A percentile compares a stretch with the other conserved stretches of the same genome.
Evolutionary conservation across 495 filamentous ascomycete genomes (phyloP).

Genomic region (Xylaria longipes): DNA sequence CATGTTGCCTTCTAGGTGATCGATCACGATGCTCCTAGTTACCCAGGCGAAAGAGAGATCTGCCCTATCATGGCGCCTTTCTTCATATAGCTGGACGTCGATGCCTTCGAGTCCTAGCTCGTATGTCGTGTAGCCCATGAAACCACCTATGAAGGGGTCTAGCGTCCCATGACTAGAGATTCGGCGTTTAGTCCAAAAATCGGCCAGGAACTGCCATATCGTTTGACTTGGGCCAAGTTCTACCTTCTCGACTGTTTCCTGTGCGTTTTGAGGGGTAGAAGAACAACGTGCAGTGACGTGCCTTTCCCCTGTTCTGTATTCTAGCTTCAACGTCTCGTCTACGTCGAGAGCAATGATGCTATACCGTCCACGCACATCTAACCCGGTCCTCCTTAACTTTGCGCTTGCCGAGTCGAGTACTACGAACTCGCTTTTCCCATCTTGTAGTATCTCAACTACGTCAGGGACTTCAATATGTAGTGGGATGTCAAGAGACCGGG

Average conservation of each 20-base stretch:
- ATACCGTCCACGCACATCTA: slow-evolving; percentile 63
- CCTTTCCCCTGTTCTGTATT: slow-evolving; percentile 56
- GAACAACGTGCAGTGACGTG: slow-evolving; percentile 39
- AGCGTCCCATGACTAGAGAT: slow-evolving; percentile 44
- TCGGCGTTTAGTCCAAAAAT: slow-evolving; percentile 60
- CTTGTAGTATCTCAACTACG: slow-evolving; percentile 55
- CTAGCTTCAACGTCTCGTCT: slow-evolving; percentile 56
- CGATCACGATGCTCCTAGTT: slow-evolving; percentile 79
- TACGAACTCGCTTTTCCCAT: slow-evolving; percentile 50
- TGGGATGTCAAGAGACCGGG: slow-evolving; percentile 41
- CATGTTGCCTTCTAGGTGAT: slow-evolving; percentile 66
- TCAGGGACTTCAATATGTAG: slow-evolving; percentile 50
- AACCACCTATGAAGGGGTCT: slow-evolving; percentile 83
- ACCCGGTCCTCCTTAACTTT: slow-evolving; percentile 40
- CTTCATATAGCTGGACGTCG: slow-evolving; percentile 46
- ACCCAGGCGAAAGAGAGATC: slow-evolving; percentile 82
- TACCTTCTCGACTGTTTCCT: slow-evolving; percentile 32
- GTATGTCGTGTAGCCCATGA: slow-evolving; percentile 90
- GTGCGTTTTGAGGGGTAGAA: slow-evolving; percentile 15
- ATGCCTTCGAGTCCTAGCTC: slow-evolving; percentile 78
- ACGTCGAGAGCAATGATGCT: slow-evolving; percentile 72
- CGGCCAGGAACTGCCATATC: slow-evolving; percentile 63
- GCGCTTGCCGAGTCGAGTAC: slow-evolving; percentile 63
- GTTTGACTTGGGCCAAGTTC: slow-evolving; percentile 44
- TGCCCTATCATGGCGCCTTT: slow-evolving; percentile 57